A percentile compares a stretch with the other conserved stretches of the same genome.
Conservation (phyloP, 805 yeast genomes). For the Wickerhamomyces alni region DNA sequence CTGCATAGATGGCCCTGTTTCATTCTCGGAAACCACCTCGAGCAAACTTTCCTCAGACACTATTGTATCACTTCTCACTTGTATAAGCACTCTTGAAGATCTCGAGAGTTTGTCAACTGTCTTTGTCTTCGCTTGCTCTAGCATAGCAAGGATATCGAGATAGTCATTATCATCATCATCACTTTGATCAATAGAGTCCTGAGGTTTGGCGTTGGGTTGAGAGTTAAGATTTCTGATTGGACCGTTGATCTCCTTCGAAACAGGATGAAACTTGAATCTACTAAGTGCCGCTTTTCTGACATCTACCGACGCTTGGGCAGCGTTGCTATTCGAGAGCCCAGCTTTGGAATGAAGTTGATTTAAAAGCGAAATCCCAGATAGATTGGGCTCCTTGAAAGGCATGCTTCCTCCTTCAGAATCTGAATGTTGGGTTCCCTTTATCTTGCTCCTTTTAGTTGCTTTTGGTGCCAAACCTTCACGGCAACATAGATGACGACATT, state of each 20-base stretch:
- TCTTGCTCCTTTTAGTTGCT: constrained; percentile 1
- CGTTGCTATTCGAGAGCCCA: not conserved
- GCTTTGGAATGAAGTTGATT: constrained; percentile 4
- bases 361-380: constrained; percentile 7
- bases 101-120: no score
- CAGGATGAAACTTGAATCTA: not conserved
- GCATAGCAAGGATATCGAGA: not conserved
- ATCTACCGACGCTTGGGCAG: not conserved
- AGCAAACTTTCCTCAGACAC: no score
- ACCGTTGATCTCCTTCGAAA: not conserved
- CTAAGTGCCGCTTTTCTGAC: not conserved
- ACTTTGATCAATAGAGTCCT: not conserved
- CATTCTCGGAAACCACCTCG: no score
- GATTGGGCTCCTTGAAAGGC: not conserved
- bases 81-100: no score
- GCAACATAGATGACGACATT: constrained; percentile 44
- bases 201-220: no score
- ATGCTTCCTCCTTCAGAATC: no score
- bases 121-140: no score
- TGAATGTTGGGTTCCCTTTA: not conserved
- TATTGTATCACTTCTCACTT: no score
- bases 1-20: constrained; percentile 1
- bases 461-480: constrained; percentile 33
- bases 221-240: not conserved
- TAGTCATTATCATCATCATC: not conserved